phyloP scores from a whole-genome alignment of 331 rosid species.

The Malus hybrid region DNA sequence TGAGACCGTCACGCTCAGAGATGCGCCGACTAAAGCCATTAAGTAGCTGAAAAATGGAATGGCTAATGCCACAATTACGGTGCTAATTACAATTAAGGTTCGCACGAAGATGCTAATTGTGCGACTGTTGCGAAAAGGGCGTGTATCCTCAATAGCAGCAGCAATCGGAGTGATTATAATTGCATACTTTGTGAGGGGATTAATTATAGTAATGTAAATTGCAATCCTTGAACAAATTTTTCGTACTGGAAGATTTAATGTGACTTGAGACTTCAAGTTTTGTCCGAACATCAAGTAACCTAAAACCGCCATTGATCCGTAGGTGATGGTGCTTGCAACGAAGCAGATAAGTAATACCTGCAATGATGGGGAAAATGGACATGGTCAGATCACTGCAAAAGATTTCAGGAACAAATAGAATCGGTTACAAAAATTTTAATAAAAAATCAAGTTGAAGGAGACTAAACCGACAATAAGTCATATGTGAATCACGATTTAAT shows the following conservation, averaged over 20 bases:
- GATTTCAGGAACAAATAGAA: background rate
- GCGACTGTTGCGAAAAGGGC: conserved; percentile 4
- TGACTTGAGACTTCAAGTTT: conserved; percentile 44
- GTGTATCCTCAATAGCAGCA: conserved; percentile 44
- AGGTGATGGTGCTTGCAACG: conserved; percentile 34
- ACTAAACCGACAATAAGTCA: background rate
- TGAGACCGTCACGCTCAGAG: conserved; percentile 35
- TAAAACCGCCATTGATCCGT: conserved; percentile 44
- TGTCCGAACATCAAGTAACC: conserved; percentile 69
- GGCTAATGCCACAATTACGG: conserved; percentile 39
- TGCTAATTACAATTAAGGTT: conserved; percentile 38
- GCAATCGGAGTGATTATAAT: conserved; percentile 46
- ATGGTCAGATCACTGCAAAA: background rate
- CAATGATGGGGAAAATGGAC: background rate
- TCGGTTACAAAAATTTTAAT: background rate
- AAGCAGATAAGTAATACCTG: conserved; percentile 62
- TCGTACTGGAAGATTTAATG: conserved; percentile 48
- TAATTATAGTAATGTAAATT: conserved; percentile 48
- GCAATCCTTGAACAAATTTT: conserved; percentile 46
- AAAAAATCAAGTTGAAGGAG: background rate
- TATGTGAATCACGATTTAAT: background rate
- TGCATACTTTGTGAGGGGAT: conserved; percentile 68
- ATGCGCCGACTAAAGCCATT: conserved; percentile 67
- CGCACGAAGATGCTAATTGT: conserved; percentile 34
- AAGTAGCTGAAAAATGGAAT: conserved; percentile 57